A percentile compares a stretch with the other conserved stretches of the same genome.
Conservation (phyloP, 257 asterid species). For the Pogostemon cablin region DNA sequence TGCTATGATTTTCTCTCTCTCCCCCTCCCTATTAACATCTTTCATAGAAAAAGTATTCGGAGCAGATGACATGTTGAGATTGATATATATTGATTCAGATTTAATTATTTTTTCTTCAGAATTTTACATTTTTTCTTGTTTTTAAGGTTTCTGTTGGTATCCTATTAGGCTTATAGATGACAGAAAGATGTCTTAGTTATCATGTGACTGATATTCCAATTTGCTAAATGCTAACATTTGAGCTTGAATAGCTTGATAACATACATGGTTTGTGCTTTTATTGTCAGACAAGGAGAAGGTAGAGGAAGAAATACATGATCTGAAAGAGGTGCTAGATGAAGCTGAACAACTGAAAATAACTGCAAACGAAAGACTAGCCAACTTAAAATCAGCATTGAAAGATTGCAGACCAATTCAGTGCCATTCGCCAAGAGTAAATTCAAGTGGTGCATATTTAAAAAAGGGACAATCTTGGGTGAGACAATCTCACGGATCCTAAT, state of each 20-base stretch:
- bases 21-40: conserved; percentile 11
- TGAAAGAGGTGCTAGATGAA: conserved; percentile 55
- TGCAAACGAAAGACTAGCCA: conserved; percentile 55
- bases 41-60: neutral
- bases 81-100: neutral
- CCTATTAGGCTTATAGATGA: no score
- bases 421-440: conserved; percentile 52
- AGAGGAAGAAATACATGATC: conserved; percentile 48
- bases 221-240: neutral
- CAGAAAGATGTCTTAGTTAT: no score
- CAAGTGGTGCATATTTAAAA: conserved; percentile 37
- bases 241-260: neutral
- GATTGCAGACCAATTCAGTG: conserved; percentile 57
- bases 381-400: conserved; percentile 62
- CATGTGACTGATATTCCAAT: no score
- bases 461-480: no score
- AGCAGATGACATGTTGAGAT: neutral
- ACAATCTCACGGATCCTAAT: no score
- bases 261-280: neutral
- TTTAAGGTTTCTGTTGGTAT: neutral
- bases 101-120: neutral
- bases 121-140: neutral
- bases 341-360: conserved; percentile 43
- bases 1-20: neutral
- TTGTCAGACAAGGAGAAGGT: conserved; percentile 62